A percentile compares a stretch with the other conserved stretches of the same genome.
These are phyloP conservation scores for Trichoderma aggressivum DNA, from an alignment of 2,329 filamentous ascomycete species.

Conservation along the genomic window DNA sequence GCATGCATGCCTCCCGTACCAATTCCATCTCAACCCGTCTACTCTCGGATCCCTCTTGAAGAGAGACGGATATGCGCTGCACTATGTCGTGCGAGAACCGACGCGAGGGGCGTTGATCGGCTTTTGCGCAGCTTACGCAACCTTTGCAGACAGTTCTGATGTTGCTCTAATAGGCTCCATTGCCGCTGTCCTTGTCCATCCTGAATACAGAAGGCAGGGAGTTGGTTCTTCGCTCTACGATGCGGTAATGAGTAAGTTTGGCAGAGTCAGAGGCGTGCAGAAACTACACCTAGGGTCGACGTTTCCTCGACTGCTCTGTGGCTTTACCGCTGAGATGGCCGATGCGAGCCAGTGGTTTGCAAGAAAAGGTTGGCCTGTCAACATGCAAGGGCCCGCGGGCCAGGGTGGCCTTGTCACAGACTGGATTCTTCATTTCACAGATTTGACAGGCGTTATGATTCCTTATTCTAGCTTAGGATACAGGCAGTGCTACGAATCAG, in stretches of 20 bases:
- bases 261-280: slow-evolving; percentile 49
- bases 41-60: slow-evolving; percentile 46
- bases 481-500: slow-evolving; percentile 42
- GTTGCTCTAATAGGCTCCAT: slow-evolving; percentile 52
- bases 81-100: slow-evolving; percentile 54
- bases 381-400: slow-evolving; percentile 39
- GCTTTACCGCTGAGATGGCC: slow-evolving; percentile 43
- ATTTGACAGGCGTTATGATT: slow-evolving; percentile 44
- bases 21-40: slow-evolving; percentile 44
- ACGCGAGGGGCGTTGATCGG: slow-evolving; percentile 43
- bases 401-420: slow-evolving; percentile 51
- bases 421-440: slow-evolving; percentile 51
- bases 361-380: slow-evolving; percentile 51
- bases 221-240: slow-evolving; percentile 53
- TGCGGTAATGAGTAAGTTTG: slow-evolving; percentile 48
- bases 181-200: slow-evolving; percentile 51
- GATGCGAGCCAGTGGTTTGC: slow-evolving; percentile 50
- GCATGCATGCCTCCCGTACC: slow-evolving; percentile 40
- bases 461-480: slow-evolving; percentile 43
- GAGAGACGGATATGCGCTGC: slow-evolving; percentile 54
- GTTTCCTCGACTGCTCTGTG: slow-evolving; percentile 57
- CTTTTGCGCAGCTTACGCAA: slow-evolving; percentile 60
- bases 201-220: slow-evolving; percentile 45
- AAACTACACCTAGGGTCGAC: slow-evolving; percentile 56
- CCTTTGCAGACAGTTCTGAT: slow-evolving; percentile 52